Conservation (phyloP, 176 grass and related monocot genomes). For the Chloris gayana region DNA sequence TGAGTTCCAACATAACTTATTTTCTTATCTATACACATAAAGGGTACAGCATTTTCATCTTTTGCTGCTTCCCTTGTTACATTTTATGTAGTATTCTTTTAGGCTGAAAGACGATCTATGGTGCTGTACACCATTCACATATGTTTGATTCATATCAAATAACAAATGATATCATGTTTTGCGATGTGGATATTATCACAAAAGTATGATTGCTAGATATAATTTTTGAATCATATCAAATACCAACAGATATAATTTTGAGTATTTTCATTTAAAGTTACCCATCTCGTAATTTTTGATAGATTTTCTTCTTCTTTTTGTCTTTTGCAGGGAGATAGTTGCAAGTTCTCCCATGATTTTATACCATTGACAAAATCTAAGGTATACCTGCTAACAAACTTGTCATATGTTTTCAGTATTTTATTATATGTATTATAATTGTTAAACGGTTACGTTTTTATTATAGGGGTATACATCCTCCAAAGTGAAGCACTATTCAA, state of each 20-base stretch:
- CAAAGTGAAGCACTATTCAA: background rate
- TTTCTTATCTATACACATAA: slow-evolving; percentile 22
- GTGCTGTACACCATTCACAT: background rate
- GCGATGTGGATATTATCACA: background rate
- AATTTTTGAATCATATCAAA: slow-evolving; percentile 8
- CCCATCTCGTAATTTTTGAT: slow-evolving; percentile 3
- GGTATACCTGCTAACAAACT: slow-evolving; percentile 33
- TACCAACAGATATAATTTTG: background rate
- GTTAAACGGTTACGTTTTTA: slow-evolving; percentile 15
- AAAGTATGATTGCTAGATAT: slow-evolving; percentile 9
- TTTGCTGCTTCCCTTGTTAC: slow-evolving; percentile 13
- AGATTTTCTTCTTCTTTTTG: slow-evolving; percentile 26
- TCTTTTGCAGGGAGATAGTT: slow-evolving; percentile 67
- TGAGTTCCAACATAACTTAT: slow-evolving; percentile 35
- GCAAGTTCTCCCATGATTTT: slow-evolving; percentile 93
- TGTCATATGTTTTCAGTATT: too few relatives aligned
- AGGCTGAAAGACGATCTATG: slow-evolving; percentile 6
- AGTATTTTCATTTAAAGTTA: background rate
- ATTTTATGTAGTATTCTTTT: slow-evolving; percentile 25
- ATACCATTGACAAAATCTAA: slow-evolving; percentile 89
- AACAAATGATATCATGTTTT: background rate
- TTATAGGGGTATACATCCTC: background rate
- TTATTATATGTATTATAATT: slow-evolving; percentile 18
- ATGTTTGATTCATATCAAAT: slow-evolving; percentile 18
- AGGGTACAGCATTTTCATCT: background rate